Conservation (phyloP, 1,284 basidiomycete species). For the Tremellales sp. region DNA sequence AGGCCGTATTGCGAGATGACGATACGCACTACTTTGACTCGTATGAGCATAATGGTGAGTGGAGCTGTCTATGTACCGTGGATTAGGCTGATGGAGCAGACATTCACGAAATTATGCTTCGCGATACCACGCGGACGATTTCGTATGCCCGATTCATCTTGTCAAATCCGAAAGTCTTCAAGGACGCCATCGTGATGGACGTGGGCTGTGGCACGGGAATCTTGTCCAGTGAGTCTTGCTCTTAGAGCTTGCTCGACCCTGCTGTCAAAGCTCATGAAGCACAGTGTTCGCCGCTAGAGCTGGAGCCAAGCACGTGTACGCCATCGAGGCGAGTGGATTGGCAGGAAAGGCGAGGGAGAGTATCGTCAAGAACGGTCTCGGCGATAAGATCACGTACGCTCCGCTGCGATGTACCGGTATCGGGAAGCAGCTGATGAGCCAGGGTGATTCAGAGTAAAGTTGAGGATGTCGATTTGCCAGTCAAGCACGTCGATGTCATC, state of each 20-base stretch:
- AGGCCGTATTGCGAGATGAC: constrained; percentile 61
- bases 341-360: constrained; percentile 77
- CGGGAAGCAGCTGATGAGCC: background rate
- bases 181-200: constrained; percentile 83
- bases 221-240: constrained; percentile 56
- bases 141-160: constrained; percentile 90
- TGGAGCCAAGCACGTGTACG: constrained; percentile 87
- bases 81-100: constrained; percentile 50
- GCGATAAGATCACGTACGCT: constrained; percentile 67
- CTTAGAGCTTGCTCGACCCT: too few species aligned
- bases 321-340: constrained; percentile 87
- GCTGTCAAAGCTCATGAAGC: background rate
- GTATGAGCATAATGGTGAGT: constrained; percentile 82
- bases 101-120: constrained; percentile 60
- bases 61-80: background rate
- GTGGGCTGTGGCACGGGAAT: constrained; percentile 95
- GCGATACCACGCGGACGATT: constrained; percentile 86
- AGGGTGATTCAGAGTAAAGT: constrained; percentile 83
- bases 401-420: constrained; percentile 1
- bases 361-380: constrained; percentile 72
- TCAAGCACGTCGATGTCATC: constrained; percentile 83
- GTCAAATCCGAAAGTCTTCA: constrained; percentile 76
- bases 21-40: constrained; percentile 93
- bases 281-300: constrained; percentile 81
- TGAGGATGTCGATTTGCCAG: constrained; percentile 68